Evolutionary conservation across 768 basidiomycete genomes (phyloP).

Genomic region (Leccinum ochraceum): DNA sequence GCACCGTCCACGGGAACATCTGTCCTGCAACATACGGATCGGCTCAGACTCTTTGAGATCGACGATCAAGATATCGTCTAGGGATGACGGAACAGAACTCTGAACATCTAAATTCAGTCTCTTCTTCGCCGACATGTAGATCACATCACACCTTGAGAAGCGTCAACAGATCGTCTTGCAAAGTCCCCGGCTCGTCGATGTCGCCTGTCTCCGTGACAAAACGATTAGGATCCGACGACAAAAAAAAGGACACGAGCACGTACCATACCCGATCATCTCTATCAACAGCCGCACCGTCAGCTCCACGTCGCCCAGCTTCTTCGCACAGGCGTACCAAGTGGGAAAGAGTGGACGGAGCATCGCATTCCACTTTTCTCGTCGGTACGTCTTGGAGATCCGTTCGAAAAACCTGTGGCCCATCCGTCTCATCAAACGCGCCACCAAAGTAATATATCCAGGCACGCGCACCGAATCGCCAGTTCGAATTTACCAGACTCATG

Average conservation of each 20-base stretch:
- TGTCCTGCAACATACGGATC: slow-evolving; percentile 50
- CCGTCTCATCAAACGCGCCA: neutral
- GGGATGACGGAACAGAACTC: slow-evolving; percentile 56
- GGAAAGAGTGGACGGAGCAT: slow-evolving; percentile 74
- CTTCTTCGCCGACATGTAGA: neutral
- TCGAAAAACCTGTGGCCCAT: slow-evolving; percentile 74
- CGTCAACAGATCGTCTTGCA: too few species aligned
- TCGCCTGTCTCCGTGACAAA: slow-evolving; percentile 34
- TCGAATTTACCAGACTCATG: slow-evolving; percentile 79
- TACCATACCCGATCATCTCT: slow-evolving; percentile 83
- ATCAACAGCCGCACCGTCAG: slow-evolving; percentile 73
- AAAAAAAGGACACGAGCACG: slow-evolving; percentile 14
- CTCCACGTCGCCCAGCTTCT: slow-evolving; percentile 74
- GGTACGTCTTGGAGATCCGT: slow-evolving; percentile 85
- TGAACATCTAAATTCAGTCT: neutral
- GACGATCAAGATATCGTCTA: slow-evolving; percentile 58
- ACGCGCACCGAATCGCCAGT: slow-evolving; percentile 74
- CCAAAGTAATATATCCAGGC: neutral
- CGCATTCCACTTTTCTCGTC: slow-evolving; percentile 77
- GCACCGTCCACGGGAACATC: slow-evolving; percentile 3
- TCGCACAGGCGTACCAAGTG: slow-evolving; percentile 84
- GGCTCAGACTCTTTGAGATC: slow-evolving; percentile 64
- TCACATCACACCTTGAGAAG: too few species aligned
- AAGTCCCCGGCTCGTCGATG: slow-evolving; percentile 38
- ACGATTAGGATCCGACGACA: neutral